Base-by-base conservation (phyloP, 2,329 filamentous ascomycete species). In the Neonectria hederae region DNA sequence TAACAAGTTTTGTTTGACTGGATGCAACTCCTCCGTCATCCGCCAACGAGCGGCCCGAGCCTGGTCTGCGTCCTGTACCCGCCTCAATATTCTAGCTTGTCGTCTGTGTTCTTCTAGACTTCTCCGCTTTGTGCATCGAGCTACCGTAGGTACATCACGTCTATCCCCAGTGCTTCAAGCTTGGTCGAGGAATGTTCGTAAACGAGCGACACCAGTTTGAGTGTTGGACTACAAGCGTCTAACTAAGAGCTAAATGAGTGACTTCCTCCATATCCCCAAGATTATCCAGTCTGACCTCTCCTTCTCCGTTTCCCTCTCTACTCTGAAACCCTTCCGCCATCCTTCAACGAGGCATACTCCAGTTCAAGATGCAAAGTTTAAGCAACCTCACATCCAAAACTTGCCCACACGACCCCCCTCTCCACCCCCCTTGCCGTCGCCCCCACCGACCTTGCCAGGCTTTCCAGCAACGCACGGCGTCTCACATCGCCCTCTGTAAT, bases 401-500 rank as follows among this genome's bases (percentile, higher is more conserved):
- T 35, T 59, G 4, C 24, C 49, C 26, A 54, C 21, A 9, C 54
- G 53, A 1, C 21, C 28, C 14, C 40, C 26, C n/a, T 54, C 49
- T 26, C 17, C 40, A 32, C 28, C 48, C 3, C 19, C 54, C 8
- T 46, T 30, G 22, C 40, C 35, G 19, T 32, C 26, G 21, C 38
- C 24, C 22, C 21, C 24, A 14, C 35, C 52, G 4, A 48, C 35
- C 14, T 38, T 40, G 21, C 48, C 49, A 21, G 51, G 45, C n/a
- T 45, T 56, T 14, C 72, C 73, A 24, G 75, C 70, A 24, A 69
- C 67, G 51, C 79, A 80, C 1, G 79, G 79, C 52, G 71, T 76
- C 65, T 77, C 76, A 63, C 80, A 81, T 19, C 80, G 75, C 46
- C 78, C 79, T 64, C 80, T 73, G 49, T 74, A 81, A 56, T 81